Evolutionary conservation across 495 filamentous ascomycete species (phyloP), one percentile per base, ranked within the genome.

Genomic region (Elasticomyces elasticus): DNA sequence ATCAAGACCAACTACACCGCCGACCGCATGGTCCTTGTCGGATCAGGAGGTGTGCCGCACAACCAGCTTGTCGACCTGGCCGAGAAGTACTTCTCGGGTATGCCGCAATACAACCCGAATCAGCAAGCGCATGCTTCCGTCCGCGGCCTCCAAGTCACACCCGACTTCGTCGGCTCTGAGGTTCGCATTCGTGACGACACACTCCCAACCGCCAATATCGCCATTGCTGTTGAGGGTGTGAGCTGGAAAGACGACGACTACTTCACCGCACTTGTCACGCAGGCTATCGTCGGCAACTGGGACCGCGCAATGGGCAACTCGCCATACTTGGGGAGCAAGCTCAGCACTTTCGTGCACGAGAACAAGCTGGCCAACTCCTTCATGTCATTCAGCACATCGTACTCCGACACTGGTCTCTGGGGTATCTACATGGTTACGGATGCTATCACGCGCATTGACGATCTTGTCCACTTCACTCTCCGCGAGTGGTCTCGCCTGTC

Each of bases 361-460:
- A 79, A 97, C 73, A 81, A 89, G 66, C 81, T 99, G 48, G 91
- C 91, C 66, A 99, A 92, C 75, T 94, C 88, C 79, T 97, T 95
- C 82, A 99, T 99, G 92, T 91, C 86, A 80, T 99, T 99, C 76
- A 95, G 88, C 63, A 99, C 92, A 43, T 95, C 88, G 76, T 99
- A 99, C 75, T 95, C 87, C 68, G 92, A 99, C 73, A 97, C 92
- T 68, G 92, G 92, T 74, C 83, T 99, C 63, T 99, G 92, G 92
- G 92, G 92, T 72, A 96, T 97, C 78, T 99, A 99, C 79, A 77
- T 99, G 50, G 87, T 95, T 60, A 89, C 86, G 62, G 89, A 95
- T 71, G 84, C 89, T 69, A 71, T 91, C 58, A 86, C 83, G 62
- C 74, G 78, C 37, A 77, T 97, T 63, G 92, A 99, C 65, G 92